phyloP scores from a whole-genome alignment of 1,284 basidiomycete species.

The Ustilago esculenta region DNA sequence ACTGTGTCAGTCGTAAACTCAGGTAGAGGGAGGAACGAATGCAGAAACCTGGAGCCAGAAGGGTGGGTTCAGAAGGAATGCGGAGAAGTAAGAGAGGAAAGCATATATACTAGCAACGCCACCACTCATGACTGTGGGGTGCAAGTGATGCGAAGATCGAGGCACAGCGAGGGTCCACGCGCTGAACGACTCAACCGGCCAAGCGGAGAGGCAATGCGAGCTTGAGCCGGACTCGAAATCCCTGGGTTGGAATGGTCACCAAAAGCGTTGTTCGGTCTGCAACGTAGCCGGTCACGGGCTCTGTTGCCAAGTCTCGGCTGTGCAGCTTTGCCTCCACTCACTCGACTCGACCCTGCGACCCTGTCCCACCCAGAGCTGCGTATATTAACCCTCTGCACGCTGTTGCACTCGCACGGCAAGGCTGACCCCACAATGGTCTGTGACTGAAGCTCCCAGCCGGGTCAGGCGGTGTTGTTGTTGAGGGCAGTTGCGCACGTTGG shows the following conservation, averaged over 20 bases:
- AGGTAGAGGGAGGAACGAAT: not conserved
- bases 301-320: no score
- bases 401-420: no score
- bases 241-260: no score
- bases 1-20: no score
- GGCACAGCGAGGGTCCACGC: not conserved
- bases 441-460: no score
- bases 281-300: conserved; percentile 23
- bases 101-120: no score
- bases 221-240: not conserved
- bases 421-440: no score
- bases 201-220: not conserved
- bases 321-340: no score
- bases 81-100: not conserved
- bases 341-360: no score
- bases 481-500: not conserved
- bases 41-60: not conserved
- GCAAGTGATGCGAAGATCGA: conserved; percentile 1
- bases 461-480: no score
- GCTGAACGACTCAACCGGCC: conserved; percentile 14
- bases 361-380: no score
- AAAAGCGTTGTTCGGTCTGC: not conserved
- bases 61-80: not conserved
- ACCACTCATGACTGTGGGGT: conserved; percentile 1
- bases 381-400: no score